Conservation (phyloP, 2,329 filamentous ascomycete species). For the Lasiodiplodia sp. region DNA sequence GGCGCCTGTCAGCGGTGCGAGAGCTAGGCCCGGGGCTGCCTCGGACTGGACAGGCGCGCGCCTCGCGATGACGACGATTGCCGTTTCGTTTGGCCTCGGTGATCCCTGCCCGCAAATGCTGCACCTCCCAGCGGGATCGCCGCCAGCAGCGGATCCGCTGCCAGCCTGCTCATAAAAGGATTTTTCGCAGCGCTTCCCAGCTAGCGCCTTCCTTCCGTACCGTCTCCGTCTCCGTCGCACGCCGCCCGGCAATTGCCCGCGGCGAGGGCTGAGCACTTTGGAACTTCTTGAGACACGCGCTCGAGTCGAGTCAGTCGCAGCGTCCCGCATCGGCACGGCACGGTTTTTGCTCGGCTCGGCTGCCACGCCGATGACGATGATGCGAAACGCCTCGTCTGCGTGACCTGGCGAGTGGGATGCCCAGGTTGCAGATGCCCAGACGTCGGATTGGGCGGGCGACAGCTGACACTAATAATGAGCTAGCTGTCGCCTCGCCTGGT, state of each 20-base stretch:
- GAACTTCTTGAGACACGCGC: conserved; percentile 3
- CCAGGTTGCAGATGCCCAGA: background rate
- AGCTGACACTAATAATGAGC: background rate
- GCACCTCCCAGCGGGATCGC: conserved; percentile 21
- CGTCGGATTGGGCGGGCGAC: background rate
- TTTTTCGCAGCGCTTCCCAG: background rate
- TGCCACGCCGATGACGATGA: background rate
- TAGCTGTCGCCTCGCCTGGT: background rate
- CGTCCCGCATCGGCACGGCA: background rate
- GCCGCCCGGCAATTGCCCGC: background rate
- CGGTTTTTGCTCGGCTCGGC: background rate
- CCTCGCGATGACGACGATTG: conserved; percentile 20
- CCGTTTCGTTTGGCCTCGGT: conserved; percentile 6
- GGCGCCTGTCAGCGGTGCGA: background rate
- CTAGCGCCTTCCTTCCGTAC: conserved; percentile 60
- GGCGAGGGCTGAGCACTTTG: background rate
- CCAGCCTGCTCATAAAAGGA: conserved; percentile 1
- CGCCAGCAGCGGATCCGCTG: conserved; percentile 21
- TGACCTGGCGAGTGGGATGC: background rate
- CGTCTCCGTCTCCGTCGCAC: conserved; percentile 56
- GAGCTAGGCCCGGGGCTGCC: conserved; percentile 1
- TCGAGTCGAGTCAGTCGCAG: background rate
- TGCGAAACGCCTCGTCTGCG: background rate
- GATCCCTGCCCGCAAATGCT: conserved; percentile 16
- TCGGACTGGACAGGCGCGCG: conserved; percentile 10